These are phyloP conservation scores for Chrysopogon serrulatus DNA, from an alignment of 176 grass and related monocot genomes.

Conservation along the genomic window DNA sequence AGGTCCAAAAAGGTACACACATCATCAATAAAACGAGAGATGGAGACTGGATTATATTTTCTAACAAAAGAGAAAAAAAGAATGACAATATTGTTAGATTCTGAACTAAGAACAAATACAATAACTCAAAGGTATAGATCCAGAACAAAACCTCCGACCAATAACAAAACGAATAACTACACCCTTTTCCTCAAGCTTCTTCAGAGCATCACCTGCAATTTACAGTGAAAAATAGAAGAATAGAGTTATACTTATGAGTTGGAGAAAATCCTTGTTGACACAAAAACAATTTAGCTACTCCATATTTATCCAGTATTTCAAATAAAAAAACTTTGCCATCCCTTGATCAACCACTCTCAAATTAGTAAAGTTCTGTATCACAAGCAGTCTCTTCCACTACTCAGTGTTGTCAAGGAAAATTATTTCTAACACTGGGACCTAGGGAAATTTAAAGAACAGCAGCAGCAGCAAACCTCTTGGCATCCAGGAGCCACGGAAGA, in stretches of 20 bases:
- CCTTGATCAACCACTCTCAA: not conserved
- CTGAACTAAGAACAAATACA: conserved; percentile 8
- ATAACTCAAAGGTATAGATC: conserved; percentile 18
- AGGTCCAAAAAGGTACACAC: conserved; percentile 25
- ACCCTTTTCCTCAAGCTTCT: conserved; percentile 88
- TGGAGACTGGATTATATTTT: not conserved
- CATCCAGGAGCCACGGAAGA: conserved; percentile 93
- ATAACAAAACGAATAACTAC: conserved; percentile 94
- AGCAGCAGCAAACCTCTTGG: conserved; percentile 59
- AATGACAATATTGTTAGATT: not conserved
- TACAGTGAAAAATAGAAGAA: conserved; percentile 26
- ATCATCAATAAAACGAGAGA: not conserved
- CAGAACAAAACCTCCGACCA: conserved; percentile 82
- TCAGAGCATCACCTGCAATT: conserved; percentile 79
- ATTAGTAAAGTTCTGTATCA: not conserved
- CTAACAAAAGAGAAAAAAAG: not conserved
- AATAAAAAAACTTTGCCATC: not conserved
- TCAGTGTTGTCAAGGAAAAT: not conserved
- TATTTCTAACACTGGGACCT: not conserved
- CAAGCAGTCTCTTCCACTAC: not conserved
- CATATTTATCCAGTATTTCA: not conserved
- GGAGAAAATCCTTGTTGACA: not conserved
- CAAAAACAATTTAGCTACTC: not conserved
- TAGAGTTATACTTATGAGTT: conserved; percentile 3
- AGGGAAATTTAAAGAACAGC: not conserved